Conservation (phyloP, 306 rosid genomes). For the Inga oerstediana region DNA sequence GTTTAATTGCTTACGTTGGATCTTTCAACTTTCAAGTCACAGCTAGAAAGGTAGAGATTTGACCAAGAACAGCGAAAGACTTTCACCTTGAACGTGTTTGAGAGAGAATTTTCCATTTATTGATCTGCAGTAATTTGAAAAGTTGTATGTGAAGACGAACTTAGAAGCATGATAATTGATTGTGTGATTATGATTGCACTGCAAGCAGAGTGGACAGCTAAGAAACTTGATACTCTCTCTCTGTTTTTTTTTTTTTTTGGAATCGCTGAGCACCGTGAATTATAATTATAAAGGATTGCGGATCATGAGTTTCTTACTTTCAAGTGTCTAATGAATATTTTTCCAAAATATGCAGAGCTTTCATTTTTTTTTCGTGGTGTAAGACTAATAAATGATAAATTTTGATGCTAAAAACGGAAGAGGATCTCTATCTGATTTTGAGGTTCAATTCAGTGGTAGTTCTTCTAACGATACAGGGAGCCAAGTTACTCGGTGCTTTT, state of each 20-base stretch:
- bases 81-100: neutral
- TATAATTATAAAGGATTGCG: neutral
- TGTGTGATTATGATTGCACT: neutral
- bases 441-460: neutral
- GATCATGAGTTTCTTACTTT: neutral
- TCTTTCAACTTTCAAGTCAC: neutral
- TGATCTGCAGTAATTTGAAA: neutral
- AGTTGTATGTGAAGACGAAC: neutral
- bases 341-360: neutral
- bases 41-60: neutral
- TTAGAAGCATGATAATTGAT: neutral
- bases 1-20: constrained; percentile 8
- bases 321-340: neutral
- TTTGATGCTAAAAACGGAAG: neutral
- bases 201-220: neutral
- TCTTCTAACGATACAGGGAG: neutral
- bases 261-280: neutral
- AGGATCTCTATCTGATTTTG: neutral
- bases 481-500: neutral
- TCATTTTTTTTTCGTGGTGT: neutral
- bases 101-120: neutral
- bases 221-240: neutral
- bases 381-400: neutral
- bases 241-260: too few relatives aligned
- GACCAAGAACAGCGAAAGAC: constrained; percentile 9